phyloP scores from a whole-genome alignment of 2,329 filamentous ascomycete species.

The Diplodia seriata region DNA sequence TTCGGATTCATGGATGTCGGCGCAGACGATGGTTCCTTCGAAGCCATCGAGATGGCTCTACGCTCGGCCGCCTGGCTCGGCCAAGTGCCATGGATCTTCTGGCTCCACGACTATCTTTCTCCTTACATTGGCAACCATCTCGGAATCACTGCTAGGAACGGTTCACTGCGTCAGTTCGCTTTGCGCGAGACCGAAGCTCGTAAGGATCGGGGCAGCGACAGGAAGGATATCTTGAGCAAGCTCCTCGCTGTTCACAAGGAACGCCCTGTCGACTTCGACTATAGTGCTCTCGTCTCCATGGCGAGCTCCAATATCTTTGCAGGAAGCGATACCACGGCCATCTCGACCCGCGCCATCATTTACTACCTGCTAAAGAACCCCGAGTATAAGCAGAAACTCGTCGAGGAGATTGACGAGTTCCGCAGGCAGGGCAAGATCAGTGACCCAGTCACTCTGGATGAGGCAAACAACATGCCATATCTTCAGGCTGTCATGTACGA shows the following conservation, averaged over 20 bases:
- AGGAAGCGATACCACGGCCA: constrained; percentile 54
- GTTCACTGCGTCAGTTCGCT: constrained; percentile 44
- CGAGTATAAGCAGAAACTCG: constrained; percentile 35
- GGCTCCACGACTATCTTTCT: constrained; percentile 45
- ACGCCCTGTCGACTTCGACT: constrained; percentile 47
- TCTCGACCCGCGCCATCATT: constrained; percentile 42
- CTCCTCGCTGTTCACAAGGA: constrained; percentile 46
- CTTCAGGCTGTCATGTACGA: constrained; percentile 55
- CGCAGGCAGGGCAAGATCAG: constrained; percentile 33
- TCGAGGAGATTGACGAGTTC: constrained; percentile 38
- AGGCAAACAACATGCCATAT: constrained; percentile 47
- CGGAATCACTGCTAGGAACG: constrained; percentile 45
- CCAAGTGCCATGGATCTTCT: constrained; percentile 48
- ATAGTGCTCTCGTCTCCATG: constrained; percentile 48
- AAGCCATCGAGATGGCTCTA: constrained; percentile 44
- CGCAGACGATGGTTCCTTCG: constrained; percentile 46
- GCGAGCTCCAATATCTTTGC: constrained; percentile 50
- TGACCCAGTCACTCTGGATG: constrained; percentile 35
- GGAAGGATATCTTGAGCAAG: constrained; percentile 49
- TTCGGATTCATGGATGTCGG: constrained; percentile 49
- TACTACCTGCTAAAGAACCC: constrained; percentile 40
- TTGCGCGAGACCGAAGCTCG: constrained; percentile 40
- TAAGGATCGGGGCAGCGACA: constrained; percentile 43
- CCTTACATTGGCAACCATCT: constrained; percentile 50
- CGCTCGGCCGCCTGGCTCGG: constrained; percentile 49